Conservation (phyloP, 2,329 filamentous ascomycete genomes). For the Alternaria arborescens region DNA sequence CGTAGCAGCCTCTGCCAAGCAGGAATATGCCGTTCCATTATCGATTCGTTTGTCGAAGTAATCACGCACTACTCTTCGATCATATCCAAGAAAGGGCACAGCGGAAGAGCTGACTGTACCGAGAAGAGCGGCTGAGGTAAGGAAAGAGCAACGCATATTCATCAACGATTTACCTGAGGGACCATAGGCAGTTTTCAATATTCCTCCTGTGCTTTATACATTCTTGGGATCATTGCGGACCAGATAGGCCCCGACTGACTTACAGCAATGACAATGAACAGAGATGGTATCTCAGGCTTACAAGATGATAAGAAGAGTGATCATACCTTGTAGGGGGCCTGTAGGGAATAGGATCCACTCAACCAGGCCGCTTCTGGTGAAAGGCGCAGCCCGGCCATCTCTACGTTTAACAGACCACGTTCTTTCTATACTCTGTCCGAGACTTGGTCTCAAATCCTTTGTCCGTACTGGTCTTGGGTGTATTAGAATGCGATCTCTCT, state of each 20-base stretch:
- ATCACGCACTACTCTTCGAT: slow-evolving; percentile 30
- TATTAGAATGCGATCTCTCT: background rate
- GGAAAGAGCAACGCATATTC: background rate
- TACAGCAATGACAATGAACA: slow-evolving; percentile 3
- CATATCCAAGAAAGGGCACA: slow-evolving; percentile 32
- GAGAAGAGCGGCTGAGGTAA: background rate
- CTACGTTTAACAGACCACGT: background rate
- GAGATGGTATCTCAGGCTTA: slow-evolving; percentile 4
- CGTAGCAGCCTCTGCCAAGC: slow-evolving; percentile 22
- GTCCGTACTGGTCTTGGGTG: background rate
- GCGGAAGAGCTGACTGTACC: slow-evolving; percentile 15
- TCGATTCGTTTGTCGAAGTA: slow-evolving; percentile 26
- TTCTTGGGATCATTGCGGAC: background rate
- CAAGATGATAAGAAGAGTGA: slow-evolving; percentile 1
- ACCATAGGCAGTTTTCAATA: background rate
- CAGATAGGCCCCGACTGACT: slow-evolving; percentile 5
- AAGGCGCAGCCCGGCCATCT: background rate
- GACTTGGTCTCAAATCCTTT: background rate
- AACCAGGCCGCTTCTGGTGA: background rate
- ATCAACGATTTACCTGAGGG: background rate
- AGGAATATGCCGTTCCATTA: slow-evolving; percentile 22
- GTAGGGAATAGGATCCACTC: background rate
- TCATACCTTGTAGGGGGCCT: background rate
- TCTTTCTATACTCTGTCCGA: background rate
- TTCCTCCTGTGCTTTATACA: slow-evolving; percentile 5